Conservation (phyloP, 441 rosid species). For the Arabidopsis hybrid region DNA sequence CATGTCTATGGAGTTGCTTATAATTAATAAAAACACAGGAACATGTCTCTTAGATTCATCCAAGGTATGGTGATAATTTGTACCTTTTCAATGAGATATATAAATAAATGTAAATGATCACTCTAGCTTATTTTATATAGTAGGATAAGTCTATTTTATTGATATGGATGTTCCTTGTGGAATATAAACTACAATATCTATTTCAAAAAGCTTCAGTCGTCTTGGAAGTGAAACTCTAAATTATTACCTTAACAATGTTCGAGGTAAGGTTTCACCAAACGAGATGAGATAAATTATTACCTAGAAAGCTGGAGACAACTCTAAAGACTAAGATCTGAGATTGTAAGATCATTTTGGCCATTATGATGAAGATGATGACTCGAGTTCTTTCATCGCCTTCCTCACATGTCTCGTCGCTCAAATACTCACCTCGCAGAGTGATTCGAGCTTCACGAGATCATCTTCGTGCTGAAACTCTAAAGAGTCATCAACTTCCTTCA, state of each 20-base stretch:
- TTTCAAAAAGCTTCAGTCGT: background rate
- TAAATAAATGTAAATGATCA: slow-evolving; percentile 3
- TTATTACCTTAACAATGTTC: slow-evolving; percentile 1
- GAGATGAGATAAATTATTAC: slow-evolving; percentile 3
- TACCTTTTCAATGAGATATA: slow-evolving; percentile 14
- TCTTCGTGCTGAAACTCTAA: slow-evolving; percentile 13
- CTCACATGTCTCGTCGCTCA: slow-evolving; percentile 10
- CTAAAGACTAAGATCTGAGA: slow-evolving; percentile 11
- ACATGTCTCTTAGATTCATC: background rate
- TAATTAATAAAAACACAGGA: slow-evolving; percentile 47
- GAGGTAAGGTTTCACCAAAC: background rate
- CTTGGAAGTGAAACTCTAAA: background rate
- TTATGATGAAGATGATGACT: slow-evolving; percentile 21
- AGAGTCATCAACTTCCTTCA: slow-evolving; percentile 18
- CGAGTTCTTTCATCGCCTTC: slow-evolving; percentile 29
- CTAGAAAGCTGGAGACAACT: background rate
- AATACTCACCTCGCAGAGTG: slow-evolving; percentile 11
- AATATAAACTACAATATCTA: background rate
- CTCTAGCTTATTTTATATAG: background rate
- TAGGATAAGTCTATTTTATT: background rate
- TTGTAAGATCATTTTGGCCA: slow-evolving; percentile 23
- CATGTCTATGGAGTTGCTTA: slow-evolving; percentile 80
- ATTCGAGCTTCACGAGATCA: slow-evolving; percentile 35
- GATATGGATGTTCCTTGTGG: background rate
- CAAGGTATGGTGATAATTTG: slow-evolving; percentile 19